Base-by-base conservation (phyloP, 257 asterid genomes). In the Solanum pinnatisectum region DNA sequence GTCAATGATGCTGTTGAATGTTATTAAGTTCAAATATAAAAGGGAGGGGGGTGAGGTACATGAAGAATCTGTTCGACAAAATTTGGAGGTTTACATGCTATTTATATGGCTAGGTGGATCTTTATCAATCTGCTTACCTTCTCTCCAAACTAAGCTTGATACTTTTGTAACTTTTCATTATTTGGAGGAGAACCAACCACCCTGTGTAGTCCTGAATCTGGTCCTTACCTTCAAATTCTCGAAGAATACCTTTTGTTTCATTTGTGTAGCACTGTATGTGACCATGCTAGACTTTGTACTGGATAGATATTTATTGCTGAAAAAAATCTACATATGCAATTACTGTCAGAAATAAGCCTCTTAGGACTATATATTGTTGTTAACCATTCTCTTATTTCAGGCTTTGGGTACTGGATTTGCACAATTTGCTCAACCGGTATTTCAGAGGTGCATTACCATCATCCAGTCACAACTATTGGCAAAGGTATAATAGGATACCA, bases 391-490 rank as follows among this genome's bases (percentile, higher is more conserved):
- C 40, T 82, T 70, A 40, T 93, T 89, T 42, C 97, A 97, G 99
- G 99, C 99, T 71, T 88, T 97, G 90, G 99, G 99, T 49, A 37
- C 94, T 11, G 99, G 98, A 65, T 96, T 96, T 91, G 90, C 95
- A 16, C 98, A 94, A 90, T 96, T 96, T 90, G 99, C 98, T 83
- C 96, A 90, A 70, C 99, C 99, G 68, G 99, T 96, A 87, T 96
- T 91, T 87, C 98, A 94, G 98, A 94, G 99, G 95, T 97, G 99
- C 94, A 94, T 95, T 85, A 92, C 92, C 92, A 93, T 95, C 93
- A 94, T 97, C 89, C 99, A 97, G 95, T 91, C 95, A 84, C 99
- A 97, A 88, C 98, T 93, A 87, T 44, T 94, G 93, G 99, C 99
- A 77, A 97, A 97, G 99, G 99, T 97, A 90, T 92, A 70, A 74